A percentile compares a stretch with the other conserved stretches of the same genome.
These are phyloP conservation scores for Samsoniella hepiali DNA, from an alignment of 2,329 filamentous ascomycete species.

Conservation along the genomic window DNA sequence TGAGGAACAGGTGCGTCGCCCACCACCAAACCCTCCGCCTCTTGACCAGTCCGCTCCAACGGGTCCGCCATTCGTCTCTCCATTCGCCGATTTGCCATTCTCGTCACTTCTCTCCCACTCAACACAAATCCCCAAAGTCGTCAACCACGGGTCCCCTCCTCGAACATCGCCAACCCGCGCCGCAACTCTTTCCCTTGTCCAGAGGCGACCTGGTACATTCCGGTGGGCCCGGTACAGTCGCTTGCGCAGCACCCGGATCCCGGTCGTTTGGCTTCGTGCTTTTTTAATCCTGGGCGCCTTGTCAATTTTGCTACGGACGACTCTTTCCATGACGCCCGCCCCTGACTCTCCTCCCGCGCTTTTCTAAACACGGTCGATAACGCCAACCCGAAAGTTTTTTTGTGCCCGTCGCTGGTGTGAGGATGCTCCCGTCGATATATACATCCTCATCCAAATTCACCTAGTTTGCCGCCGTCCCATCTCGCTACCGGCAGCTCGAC, in stretches of 20 bases:
- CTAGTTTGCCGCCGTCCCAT: neutral
- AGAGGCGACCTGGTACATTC: slow-evolving; percentile 7
- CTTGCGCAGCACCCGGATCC: slow-evolving; percentile 9
- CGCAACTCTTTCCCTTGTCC: neutral
- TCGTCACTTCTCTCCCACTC: slow-evolving; percentile 9
- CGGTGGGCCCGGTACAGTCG: slow-evolving; percentile 13
- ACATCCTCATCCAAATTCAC: neutral
- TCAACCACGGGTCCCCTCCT: neutral
- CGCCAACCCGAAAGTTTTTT: neutral
- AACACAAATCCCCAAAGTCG: neutral
- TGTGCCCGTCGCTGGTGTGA: neutral
- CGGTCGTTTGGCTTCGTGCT: neutral
- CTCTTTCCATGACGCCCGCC: slow-evolving; percentile 7
- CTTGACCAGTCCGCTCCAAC: neutral
- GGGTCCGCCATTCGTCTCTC: neutral
- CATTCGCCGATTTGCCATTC: slow-evolving; percentile 1
- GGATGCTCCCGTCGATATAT: neutral
- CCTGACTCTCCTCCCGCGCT: slow-evolving; percentile 9
- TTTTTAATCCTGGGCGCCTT: neutral
- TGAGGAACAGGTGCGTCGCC: neutral
- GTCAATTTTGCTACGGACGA: slow-evolving; percentile 15
- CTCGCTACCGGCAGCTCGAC: neutral
- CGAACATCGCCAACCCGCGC: neutral
- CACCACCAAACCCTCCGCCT: neutral
- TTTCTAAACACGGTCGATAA: neutral